Conservation (phyloP, 345 rosid genomes). For the Streptanthus diversifolius region DNA sequence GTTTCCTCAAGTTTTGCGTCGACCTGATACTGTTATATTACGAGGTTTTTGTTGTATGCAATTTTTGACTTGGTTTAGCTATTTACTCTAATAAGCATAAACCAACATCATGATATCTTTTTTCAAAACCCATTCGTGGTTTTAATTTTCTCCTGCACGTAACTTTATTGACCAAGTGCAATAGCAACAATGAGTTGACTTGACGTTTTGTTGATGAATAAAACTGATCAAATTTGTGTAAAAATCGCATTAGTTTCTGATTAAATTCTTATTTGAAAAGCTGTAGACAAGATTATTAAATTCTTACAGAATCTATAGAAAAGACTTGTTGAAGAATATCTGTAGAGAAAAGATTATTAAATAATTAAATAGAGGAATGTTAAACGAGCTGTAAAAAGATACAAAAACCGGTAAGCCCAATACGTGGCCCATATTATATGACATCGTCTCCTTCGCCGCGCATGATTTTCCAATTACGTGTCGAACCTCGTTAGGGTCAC, state of each 20-base stretch:
- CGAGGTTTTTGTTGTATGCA: neutral
- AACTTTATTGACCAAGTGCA: neutral
- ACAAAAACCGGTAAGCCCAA: constrained; percentile 6
- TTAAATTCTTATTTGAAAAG: too few relatives aligned
- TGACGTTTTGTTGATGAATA: neutral
- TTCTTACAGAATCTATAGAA: neutral
- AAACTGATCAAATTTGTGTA: too few relatives aligned
- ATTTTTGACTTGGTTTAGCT: neutral
- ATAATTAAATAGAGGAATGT: neutral
- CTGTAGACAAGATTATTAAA: too few relatives aligned
- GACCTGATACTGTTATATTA: neutral
- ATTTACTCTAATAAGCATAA: too few relatives aligned
- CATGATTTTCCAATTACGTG: constrained; percentile 6
- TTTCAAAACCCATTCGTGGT: too few relatives aligned
- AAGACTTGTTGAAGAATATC: neutral
- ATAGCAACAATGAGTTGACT: neutral
- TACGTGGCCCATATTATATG: neutral
- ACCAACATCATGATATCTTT: too few relatives aligned
- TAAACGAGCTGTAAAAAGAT: neutral
- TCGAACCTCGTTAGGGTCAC: constrained; percentile 26
- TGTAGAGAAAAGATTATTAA: neutral
- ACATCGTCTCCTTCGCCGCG: constrained; percentile 16
- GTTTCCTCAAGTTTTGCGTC: constrained; percentile 9
- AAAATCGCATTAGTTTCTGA: too few relatives aligned
- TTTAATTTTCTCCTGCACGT: too few relatives aligned